These are phyloP conservation scores for Dothideomycetes sp. DNA, from an alignment of 2,329 filamentous ascomycete genomes.

Conservation along the genomic window DNA sequence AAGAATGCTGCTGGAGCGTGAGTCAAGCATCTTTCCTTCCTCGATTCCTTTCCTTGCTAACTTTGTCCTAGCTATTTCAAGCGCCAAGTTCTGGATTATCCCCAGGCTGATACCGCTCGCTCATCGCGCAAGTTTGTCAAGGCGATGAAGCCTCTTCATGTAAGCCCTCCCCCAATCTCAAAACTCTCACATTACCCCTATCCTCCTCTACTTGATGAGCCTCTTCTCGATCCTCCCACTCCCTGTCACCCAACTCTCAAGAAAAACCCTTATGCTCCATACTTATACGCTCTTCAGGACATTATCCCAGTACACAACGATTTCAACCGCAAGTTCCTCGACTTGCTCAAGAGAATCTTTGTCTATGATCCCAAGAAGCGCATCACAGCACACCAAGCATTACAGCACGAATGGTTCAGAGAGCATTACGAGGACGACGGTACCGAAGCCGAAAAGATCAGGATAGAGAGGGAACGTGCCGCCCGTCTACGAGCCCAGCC, in stretches of 20 bases:
- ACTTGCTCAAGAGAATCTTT: slow-evolving; percentile 54
- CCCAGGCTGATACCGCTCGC: slow-evolving; percentile 52
- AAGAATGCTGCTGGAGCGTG: slow-evolving; percentile 49
- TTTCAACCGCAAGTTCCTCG: slow-evolving; percentile 56
- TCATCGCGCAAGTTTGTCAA: slow-evolving; percentile 58
- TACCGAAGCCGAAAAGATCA: slow-evolving; percentile 25
- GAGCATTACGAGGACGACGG: slow-evolving; percentile 57
- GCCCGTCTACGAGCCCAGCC: slow-evolving; percentile 8
- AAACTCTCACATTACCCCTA: slow-evolving; percentile 2
- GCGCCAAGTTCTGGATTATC: slow-evolving; percentile 51
- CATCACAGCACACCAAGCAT: slow-evolving; percentile 55
- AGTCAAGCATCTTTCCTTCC: slow-evolving; percentile 23
- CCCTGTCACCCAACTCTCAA: neutral
- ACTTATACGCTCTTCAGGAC: slow-evolving; percentile 39
- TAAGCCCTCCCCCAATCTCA: slow-evolving; percentile 29
- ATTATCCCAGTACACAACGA: slow-evolving; percentile 51
- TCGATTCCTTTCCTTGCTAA: neutral
- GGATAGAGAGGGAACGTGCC: slow-evolving; percentile 14
- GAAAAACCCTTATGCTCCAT: slow-evolving; percentile 10
- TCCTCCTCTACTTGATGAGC: neutral
- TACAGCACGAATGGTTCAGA: slow-evolving; percentile 59
- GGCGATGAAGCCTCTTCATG: slow-evolving; percentile 55
- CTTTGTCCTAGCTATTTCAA: slow-evolving; percentile 21
- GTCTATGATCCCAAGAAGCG: slow-evolving; percentile 57
- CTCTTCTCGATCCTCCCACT: neutral